Evolutionary conservation across 1,139 yeast genomes (phyloP).

Genomic region (Wickerhamomyces sp.): DNA sequence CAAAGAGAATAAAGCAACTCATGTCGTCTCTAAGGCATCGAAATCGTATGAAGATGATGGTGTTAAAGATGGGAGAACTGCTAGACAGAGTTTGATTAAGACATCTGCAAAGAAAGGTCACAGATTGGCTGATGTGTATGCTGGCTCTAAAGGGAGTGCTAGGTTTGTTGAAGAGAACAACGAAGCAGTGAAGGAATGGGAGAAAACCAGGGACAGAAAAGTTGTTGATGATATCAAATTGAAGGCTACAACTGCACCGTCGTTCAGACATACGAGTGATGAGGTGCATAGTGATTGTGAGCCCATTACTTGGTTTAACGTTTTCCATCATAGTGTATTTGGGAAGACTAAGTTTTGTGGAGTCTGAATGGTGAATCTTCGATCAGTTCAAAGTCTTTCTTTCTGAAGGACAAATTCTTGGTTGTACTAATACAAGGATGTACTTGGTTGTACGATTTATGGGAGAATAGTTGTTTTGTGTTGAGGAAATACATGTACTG

Average conservation of each 20-base stretch:
- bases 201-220: neutral
- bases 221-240: slow-evolving; percentile 3
- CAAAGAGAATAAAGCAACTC: slow-evolving; percentile 4
- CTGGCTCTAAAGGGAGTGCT: neutral
- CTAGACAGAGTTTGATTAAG: neutral
- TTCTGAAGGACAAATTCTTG: too few relatives aligned
- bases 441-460: too few relatives aligned
- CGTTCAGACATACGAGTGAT: neutral
- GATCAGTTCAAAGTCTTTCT: too few relatives aligned
- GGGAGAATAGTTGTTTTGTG: too few relatives aligned
- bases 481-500: too few relatives aligned
- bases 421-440: too few relatives aligned
- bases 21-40: slow-evolving; percentile 2
- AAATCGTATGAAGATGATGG: neutral
- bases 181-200: neutral
- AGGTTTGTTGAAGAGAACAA: neutral
- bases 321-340: slow-evolving; percentile 43
- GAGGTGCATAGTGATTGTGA: slow-evolving; percentile 29
- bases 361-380: too few relatives aligned
- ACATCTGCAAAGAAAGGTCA: neutral
- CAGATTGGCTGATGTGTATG: too few relatives aligned
- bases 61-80: neutral
- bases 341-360: slow-evolving; percentile 42
- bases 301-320: slow-evolving; percentile 45
- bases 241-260: neutral